Conservation (phyloP, 768 basidiomycete species). For the Mycena indigotica region DNA sequence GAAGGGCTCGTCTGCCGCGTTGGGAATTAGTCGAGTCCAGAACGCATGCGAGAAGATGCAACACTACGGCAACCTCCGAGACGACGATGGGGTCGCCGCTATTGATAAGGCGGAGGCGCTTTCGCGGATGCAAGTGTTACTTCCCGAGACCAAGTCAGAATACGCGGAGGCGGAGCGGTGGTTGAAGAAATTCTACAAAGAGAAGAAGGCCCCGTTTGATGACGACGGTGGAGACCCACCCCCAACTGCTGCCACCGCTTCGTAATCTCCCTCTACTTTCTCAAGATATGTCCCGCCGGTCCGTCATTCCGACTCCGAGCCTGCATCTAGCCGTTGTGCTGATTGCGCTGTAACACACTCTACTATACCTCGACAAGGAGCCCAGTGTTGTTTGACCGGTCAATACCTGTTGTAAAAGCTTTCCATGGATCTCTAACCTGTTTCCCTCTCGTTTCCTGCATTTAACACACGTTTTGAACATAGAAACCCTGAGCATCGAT, state of each 20-base stretch:
- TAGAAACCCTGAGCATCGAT: no score
- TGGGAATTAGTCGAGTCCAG: constrained; percentile 83
- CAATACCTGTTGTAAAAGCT: no score
- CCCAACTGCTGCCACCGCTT: not conserved
- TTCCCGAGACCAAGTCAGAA: constrained; percentile 65
- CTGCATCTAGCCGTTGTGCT: no score
- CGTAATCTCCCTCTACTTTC: not conserved
- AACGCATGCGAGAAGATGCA: constrained; percentile 89
- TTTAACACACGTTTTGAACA: no score
- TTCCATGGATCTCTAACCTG: not conserved
- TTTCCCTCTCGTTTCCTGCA: no score
- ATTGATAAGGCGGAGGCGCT: constrained; percentile 56
- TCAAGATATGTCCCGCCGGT: no score
- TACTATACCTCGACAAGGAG: no score
- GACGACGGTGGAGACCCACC: no score
- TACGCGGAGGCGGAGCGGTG: constrained; percentile 69
- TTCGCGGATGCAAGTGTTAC: constrained; percentile 54
- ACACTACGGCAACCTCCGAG: constrained; percentile 72
- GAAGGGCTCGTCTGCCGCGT: constrained; percentile 94
- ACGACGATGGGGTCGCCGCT: constrained; percentile 51
- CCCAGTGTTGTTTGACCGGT: no score
- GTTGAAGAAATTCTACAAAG: constrained; percentile 53
- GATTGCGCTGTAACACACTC: no score
- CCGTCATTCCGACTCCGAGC: no score
- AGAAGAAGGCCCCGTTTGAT: constrained; percentile 19